Evolutionary conservation across 345 rosid species (phyloP), one percentile per base, ranked within the genome.

Genomic region (Arabis alpina): DNA sequence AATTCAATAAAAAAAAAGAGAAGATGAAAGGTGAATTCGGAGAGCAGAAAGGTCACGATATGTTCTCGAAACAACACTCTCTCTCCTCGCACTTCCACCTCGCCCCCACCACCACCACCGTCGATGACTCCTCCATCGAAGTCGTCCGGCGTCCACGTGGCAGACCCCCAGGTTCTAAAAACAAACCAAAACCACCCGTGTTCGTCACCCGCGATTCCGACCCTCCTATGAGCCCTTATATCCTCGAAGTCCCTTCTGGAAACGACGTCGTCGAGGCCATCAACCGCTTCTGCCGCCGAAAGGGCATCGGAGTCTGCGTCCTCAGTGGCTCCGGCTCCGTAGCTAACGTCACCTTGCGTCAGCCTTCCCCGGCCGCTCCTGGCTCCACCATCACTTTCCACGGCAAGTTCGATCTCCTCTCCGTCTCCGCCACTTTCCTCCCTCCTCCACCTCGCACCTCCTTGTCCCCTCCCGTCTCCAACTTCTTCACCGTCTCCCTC

Each of bases 241-340:
- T 93, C 77, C 88, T 93, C 43, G 98, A 93, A 79, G 77, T 93
- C 23, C 85, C 88, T 0, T 75, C 85, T 0, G 96, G 98, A 10
- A 80, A 70, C 88, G 98, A 93, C 72, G 70, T 91, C 62, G 88
- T 88, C 0, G 87, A 86, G 28, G 82, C 86, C 0, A 61, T 91
- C 11, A 80, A 82, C 66, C 71, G 82, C 16, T 93, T 93, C 73
- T 93, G 91, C 79, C 85, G 84, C 45, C 86, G 96, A 5, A 86
- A 77, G 48, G 58, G 60, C 7, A 65, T 86, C 51, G 93, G 91
- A 0, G 79, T 93, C 11, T 86, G 96, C 43, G 79, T 91, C 8
- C 88, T 93, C 2, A 78, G 87, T 0, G 98, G 88, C 48, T 87
- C 96, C n/a, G 98, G 97, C 48, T 68, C 91, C n/a, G 94, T 93